phyloP scores from a whole-genome alignment of 768 basidiomycete species.

The Termitomyces sp. region DNA sequence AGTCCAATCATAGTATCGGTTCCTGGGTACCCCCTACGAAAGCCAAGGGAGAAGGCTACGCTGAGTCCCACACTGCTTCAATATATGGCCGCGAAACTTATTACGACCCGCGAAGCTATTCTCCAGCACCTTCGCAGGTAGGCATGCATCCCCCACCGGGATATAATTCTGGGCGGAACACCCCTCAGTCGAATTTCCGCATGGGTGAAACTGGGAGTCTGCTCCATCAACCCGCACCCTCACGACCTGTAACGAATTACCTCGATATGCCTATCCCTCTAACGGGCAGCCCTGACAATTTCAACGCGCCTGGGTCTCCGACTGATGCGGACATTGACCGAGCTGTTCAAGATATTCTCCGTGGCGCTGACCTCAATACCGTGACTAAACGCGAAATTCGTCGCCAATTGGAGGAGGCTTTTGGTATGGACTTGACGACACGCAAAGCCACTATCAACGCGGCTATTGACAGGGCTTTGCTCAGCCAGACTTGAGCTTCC shows the following conservation, averaged over 20 bases:
- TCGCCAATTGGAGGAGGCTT: constrained; percentile 75
- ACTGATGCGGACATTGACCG: constrained; percentile 70
- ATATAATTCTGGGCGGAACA: constrained; percentile 76
- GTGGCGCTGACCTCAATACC: constrained; percentile 78
- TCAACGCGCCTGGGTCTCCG: constrained; percentile 48
- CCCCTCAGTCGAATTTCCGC: constrained; percentile 51
- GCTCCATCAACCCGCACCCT: constrained; percentile 60
- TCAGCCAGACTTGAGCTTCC: constrained; percentile 38
- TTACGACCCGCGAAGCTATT: constrained; percentile 74
- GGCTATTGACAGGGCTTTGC: constrained; percentile 68
- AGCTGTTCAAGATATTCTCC: constrained; percentile 70
- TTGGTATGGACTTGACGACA: constrained; percentile 70
- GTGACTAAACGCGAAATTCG: constrained; percentile 93
- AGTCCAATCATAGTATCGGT: constrained; percentile 92
- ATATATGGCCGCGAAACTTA: constrained; percentile 85
- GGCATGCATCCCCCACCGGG: constrained; percentile 60
- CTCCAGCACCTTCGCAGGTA: constrained; percentile 71
- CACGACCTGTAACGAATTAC: constrained; percentile 73
- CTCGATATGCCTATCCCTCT: constrained; percentile 66
- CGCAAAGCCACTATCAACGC: constrained; percentile 75
- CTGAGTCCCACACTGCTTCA: constrained; percentile 75
- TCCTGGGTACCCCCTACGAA: constrained; percentile 86
- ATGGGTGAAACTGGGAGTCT: constrained; percentile 20
- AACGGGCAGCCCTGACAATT: constrained; percentile 48
- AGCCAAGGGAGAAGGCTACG: constrained; percentile 67